Base-by-base conservation (phyloP, 768 basidiomycete species). In the Pleurotus sapidus region DNA sequence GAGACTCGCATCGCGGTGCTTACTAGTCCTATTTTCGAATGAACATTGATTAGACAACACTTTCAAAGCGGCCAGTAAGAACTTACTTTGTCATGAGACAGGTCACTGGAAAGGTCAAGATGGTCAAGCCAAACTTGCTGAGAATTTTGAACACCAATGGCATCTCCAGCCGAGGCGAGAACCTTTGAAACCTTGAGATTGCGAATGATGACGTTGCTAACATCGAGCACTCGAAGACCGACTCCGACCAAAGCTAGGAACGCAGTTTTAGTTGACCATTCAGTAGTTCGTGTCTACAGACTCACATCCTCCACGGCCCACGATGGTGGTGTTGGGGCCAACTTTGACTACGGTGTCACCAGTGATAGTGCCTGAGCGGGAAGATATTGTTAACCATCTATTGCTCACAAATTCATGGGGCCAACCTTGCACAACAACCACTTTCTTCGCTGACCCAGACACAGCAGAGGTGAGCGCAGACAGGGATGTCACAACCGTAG, bases 111-210 rank as follows among this genome's bases (percentile, higher is more conserved):
- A 54, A 79, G 70, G 63, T 79, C 77, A 50, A 67, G 63, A 57
- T 79, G 77, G 67, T 79, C 77, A 47, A 79, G 58, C 76, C 76
- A 79, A 15, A 79, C 75, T 60, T 74, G 69, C 50, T 65, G 64
- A 6, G 77, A 62, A 14, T 67, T 61, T 56, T 78, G 77, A 46
- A 78, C 70, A 24, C 73, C 78, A 25, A 80, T 69, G 23, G 76
- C 77, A 64, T 80, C 79, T 34, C 78, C 78, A 50, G 72, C 73
- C 1, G 59, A 61, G 37, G 78, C 78, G 3, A 79, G 65, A 30
- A 80, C 79, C 64, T 79, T 80, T 34, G 75, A 74, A 50, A 80
- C 74, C 61, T 77, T 78, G 63, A 80, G 65, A 59, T 80, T 80
- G 30, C 79, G 73, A 60, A 80, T 74, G 65, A 80, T 80, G 55